Evolutionary conservation across 495 filamentous ascomycete species (phyloP).

Genomic region (Hypomontagnella monticulosa): DNA sequence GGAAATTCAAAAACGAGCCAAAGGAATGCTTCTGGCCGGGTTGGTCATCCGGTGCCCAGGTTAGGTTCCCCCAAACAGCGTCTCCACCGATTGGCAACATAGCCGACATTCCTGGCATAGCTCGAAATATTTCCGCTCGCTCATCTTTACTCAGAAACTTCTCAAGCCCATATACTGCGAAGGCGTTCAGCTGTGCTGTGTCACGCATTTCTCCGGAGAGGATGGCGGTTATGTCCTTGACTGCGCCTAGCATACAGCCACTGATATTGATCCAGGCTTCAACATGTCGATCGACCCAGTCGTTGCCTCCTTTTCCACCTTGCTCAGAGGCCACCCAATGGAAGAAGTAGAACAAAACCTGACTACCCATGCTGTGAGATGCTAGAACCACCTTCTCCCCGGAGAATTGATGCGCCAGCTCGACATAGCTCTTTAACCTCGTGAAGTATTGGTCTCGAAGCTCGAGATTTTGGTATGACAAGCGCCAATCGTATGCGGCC

Average conservation of each 20-base stretch:
- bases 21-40: constrained; percentile 75
- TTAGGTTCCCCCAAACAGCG: constrained; percentile 90
- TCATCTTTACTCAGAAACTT: constrained; percentile 92
- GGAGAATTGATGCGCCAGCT: constrained; percentile 73
- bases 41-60: constrained; percentile 88
- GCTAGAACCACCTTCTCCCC: constrained; percentile 85
- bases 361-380: constrained; percentile 96
- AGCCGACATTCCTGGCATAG: constrained; percentile 94
- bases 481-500: constrained; percentile 96
- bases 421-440: constrained; percentile 86
- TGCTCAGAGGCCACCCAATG: constrained; percentile 91
- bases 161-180: constrained; percentile 96
- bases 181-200: constrained; percentile 96
- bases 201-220: constrained; percentile 98
- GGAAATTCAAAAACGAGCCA: constrained; percentile 89
- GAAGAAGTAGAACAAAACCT: constrained; percentile 95
- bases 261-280: constrained; percentile 98
- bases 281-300: constrained; percentile 90
- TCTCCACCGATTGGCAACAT: constrained; percentile 98
- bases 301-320: constrained; percentile 80
- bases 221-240: constrained; percentile 90
- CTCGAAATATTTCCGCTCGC: constrained; percentile 91
- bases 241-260: constrained; percentile 95
- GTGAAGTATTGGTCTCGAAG: constrained; percentile 93
- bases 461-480: constrained; percentile 91